Evolutionary conservation across 2,329 filamentous ascomycete genomes (phyloP), one percentile per base, ranked within the genome.

Genomic region (Neoascochyta sp.): DNA sequence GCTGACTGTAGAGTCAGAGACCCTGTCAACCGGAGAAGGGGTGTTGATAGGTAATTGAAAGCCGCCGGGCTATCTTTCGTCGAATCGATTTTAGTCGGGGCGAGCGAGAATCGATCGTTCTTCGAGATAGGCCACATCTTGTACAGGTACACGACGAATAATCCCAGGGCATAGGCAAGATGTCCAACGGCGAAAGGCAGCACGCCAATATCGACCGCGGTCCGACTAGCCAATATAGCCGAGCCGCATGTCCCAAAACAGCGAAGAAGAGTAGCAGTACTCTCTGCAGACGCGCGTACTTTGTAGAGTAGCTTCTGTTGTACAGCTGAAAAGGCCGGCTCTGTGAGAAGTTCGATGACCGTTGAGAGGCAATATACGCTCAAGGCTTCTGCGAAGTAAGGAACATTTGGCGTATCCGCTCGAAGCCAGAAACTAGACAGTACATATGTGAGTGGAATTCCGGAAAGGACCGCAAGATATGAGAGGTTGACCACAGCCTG

Each of bases 171-270:
- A 63, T 95, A 95, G 7, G 74, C 75, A 17, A 90, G 63, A 63
- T 96, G 88, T 8, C 92, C 93, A 9, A 88, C 65, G 0, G 90
- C 92, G 63, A 96, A 96, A 0, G 92, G 88, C 26, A 96, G 64
- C 1, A 89, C 83, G 5, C 89, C 90, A 2, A 85, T 56, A 34
- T 83, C 72, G 12, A 68, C 41, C 1, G 67, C 66, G 10, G 47
- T 54, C 31, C 52, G 64, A 23, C 75, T 72, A 1, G 79, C 80
- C 70, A 76, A 81, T 4, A 84, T 68, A 2, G 84, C 87, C 2
- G 76, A 67, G 0, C 68, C 76, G 41, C 92, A 88, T 0, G 88
- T 92, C 9, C 79, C 69, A 20, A 82, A 47, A 51, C 89, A 95
- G 45, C 87, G 82, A 18, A 80, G 53, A 26, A 94, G 74, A 0